Conservation (phyloP, 1,284 basidiomycete species). For the Athelia sp. region DNA sequence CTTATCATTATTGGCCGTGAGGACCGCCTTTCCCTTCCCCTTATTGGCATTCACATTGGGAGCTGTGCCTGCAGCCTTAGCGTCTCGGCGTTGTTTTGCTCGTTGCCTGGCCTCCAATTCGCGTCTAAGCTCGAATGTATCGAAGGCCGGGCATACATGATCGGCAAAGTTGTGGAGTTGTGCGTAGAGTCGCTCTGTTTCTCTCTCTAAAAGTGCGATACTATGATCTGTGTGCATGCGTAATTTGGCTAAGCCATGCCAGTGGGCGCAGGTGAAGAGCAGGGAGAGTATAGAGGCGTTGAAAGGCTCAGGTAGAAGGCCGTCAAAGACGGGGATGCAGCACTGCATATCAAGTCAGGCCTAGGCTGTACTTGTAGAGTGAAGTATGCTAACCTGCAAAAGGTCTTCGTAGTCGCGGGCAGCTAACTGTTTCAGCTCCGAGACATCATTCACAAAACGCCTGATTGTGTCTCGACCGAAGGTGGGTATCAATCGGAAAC, state of each 20-base stretch:
- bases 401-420: slow-evolving; percentile 19
- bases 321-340: slow-evolving; percentile 28
- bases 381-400: slow-evolving; percentile 11
- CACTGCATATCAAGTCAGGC: slow-evolving; percentile 19
- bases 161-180: slow-evolving; percentile 15
- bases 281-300: slow-evolving; percentile 20
- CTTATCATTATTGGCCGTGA: neutral
- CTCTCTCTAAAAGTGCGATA: slow-evolving; percentile 13
- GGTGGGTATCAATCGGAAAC: slow-evolving; percentile 9
- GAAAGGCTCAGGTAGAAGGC: slow-evolving; percentile 20
- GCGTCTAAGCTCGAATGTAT: slow-evolving; percentile 19
- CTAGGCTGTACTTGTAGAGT: neutral
- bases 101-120: slow-evolving; percentile 16
- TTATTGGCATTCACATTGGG: neutral
- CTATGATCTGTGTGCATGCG: slow-evolving; percentile 23
- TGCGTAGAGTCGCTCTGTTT: slow-evolving; percentile 17
- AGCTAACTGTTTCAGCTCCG: slow-evolving; percentile 15
- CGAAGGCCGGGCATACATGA: slow-evolving; percentile 12
- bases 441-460: slow-evolving; percentile 11
- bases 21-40: neutral
- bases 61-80: neutral
- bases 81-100: neutral
- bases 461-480: slow-evolving; percentile 15
- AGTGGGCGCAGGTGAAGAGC: slow-evolving; percentile 20
- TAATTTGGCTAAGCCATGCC: slow-evolving; percentile 30